A percentile compares a stretch with the other conserved stretches of the same genome.
Conservation (phyloP, 805 yeast species). For the Candida ovalis region DNA sequence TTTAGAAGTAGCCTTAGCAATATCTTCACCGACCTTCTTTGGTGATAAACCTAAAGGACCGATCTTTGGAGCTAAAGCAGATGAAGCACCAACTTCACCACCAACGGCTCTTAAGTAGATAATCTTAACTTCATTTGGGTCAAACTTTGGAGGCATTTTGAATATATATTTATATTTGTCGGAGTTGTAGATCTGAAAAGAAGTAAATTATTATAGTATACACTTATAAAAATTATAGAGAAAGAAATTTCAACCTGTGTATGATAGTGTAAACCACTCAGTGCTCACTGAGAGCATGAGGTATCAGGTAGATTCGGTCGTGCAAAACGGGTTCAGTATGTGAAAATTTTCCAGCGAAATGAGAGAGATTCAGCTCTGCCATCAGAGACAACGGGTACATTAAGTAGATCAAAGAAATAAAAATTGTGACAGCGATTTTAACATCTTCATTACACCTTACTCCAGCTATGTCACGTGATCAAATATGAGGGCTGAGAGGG, state of each 20-base stretch:
- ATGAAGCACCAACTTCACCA: conserved; percentile 99
- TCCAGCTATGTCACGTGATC: too few species aligned
- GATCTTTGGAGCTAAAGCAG: conserved; percentile 99
- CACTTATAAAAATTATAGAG: neutral
- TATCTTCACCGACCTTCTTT: conserved; percentile 99
- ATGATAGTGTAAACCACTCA: neutral
- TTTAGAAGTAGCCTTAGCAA: conserved; percentile 98
- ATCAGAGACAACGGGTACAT: neutral
- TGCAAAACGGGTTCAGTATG: neutral
- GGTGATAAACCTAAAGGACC: conserved; percentile 99
- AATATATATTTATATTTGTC: neutral
- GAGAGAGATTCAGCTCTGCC: neutral
- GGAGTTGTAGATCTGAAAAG: neutral
- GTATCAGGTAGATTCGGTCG: neutral
- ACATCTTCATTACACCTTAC: too few species aligned
- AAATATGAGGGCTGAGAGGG: too few species aligned
- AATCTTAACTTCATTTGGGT: conserved; percentile 97
- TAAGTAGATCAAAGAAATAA: neutral
- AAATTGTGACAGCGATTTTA: too few species aligned
- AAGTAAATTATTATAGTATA: neutral
- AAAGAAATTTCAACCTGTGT: neutral
- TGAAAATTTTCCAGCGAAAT: neutral
- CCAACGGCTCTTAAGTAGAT: conserved; percentile 99
- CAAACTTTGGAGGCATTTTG: conserved; percentile 96
- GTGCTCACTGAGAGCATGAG: neutral